Evolutionary conservation across 352 stramenopile genomes (phyloP).

Genomic region (Phytophthora meadii): DNA sequence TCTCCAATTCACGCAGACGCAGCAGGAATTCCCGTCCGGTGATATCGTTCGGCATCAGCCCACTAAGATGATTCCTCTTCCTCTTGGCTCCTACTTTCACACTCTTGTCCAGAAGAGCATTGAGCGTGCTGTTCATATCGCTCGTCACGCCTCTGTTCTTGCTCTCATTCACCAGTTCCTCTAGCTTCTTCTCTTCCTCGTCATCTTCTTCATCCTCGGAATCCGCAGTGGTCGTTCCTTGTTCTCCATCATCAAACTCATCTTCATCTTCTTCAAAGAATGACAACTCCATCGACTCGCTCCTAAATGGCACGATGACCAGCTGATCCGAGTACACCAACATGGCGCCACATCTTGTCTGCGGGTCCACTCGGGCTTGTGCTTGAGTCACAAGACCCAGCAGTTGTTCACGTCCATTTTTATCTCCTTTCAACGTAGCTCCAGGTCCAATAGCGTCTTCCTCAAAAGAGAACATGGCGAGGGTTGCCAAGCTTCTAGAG

Average conservation of each 20-base stretch:
- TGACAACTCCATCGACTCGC: conserved; percentile 77
- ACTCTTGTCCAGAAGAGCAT: conserved; percentile 78
- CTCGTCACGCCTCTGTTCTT: conserved; percentile 67
- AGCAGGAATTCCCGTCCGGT: conserved; percentile 80
- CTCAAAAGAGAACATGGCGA: conserved; percentile 84
- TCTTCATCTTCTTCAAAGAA: conserved; percentile 86
- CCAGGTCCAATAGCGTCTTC: conserved; percentile 85
- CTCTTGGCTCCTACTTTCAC: conserved; percentile 80
- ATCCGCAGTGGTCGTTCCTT: conserved; percentile 32
- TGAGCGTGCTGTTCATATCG: conserved; percentile 70
- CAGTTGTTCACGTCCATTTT: conserved; percentile 77
- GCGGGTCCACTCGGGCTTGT: conserved; percentile 66
- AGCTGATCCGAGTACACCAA: conserved; percentile 86
- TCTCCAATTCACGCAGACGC: conserved; percentile 75
- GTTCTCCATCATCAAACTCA: conserved; percentile 67
- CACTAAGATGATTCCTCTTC: conserved; percentile 76
- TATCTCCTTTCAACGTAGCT: conserved; percentile 82
- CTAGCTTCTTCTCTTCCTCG: conserved; percentile 80
- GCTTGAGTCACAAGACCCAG: conserved; percentile 68
- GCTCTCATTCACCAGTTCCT: conserved; percentile 78
- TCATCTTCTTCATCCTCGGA: conserved; percentile 80
- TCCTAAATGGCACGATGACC: conserved; percentile 83
- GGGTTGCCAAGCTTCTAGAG: conserved; percentile 53
- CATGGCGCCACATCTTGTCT: conserved; percentile 83
- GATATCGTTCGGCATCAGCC: conserved; percentile 74